A percentile compares a stretch with the other conserved stretches of the same genome.
Evolutionary conservation across 805 yeast genomes (phyloP).

Genomic region (Sugiyamaella americana): DNA sequence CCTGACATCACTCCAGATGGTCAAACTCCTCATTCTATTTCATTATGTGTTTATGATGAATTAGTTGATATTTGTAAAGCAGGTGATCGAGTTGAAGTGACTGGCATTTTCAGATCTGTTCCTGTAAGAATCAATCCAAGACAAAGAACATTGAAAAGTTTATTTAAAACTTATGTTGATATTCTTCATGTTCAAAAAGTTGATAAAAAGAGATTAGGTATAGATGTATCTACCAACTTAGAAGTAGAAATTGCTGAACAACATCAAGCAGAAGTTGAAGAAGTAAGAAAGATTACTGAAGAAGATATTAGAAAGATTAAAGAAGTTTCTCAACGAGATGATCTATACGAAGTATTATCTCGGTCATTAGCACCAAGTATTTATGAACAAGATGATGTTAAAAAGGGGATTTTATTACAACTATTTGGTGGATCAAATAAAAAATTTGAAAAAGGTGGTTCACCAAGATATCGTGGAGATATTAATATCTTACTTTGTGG

Average conservation of each 20-base stretch:
- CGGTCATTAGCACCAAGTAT: conserved; percentile 96
- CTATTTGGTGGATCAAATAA: conserved; percentile 95
- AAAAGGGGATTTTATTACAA: conserved; percentile 88
- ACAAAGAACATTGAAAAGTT: conserved; percentile 73
- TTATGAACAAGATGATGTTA: conserved; percentile 93
- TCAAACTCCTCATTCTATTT: conserved; percentile 95
- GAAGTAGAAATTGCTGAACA: conserved; percentile 22
- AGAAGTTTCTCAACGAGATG: conserved; percentile 52
- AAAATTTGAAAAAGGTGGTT: conserved; percentile 67
- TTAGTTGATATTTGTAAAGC: conserved; percentile 91
- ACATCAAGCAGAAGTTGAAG: conserved; percentile 63
- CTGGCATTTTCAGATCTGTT: conserved; percentile 88
- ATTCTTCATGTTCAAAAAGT: conserved; percentile 88
- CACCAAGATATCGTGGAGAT: conserved; percentile 83
- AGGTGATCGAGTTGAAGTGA: conserved; percentile 92
- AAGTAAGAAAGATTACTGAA: conserved; percentile 58
- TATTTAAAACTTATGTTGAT: conserved; percentile 90
- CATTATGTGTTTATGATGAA: conserved; percentile 91
- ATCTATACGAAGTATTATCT: conserved; percentile 77
- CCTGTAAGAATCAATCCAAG: conserved; percentile 85
- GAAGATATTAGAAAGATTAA: conserved; percentile 64
- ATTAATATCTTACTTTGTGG: conserved; percentile 89
- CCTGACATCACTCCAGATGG: conserved; percentile 97
- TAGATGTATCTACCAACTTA: conserved; percentile 59
- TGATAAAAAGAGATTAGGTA: conserved; percentile 73